A percentile compares a stretch with the other conserved stretches of the same genome.
Conservation (phyloP, 2,329 filamentous ascomycete species). For the Amylocarpus encephaloides region DNA sequence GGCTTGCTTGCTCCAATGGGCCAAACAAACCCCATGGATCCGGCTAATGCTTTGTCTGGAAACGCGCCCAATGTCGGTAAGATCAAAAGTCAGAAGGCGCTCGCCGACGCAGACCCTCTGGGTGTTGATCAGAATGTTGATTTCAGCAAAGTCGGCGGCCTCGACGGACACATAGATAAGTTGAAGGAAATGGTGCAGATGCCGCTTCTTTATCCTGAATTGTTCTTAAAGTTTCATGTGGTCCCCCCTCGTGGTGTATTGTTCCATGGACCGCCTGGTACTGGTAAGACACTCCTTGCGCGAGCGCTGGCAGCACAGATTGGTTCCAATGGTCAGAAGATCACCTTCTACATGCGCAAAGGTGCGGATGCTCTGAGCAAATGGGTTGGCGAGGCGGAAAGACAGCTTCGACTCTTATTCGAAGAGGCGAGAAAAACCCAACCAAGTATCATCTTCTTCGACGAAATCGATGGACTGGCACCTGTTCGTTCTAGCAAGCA, state of each 20-base stretch:
- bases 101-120: slow-evolving; percentile 90
- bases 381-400: slow-evolving; percentile 97
- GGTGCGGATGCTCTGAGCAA: slow-evolving; percentile 96
- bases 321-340: slow-evolving; percentile 82
- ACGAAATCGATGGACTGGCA: slow-evolving; percentile 95
- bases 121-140: slow-evolving; percentile 89
- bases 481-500: slow-evolving; percentile 96
- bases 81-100: slow-evolving; percentile 83
- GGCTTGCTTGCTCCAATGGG: slow-evolving; percentile 44
- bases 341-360: slow-evolving; percentile 99
- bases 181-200: slow-evolving; percentile 98
- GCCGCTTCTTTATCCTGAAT: slow-evolving; percentile 87
- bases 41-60: slow-evolving; percentile 48
- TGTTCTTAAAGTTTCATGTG: slow-evolving; percentile 86
- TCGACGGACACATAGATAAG: slow-evolving; percentile 91
- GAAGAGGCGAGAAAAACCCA: slow-evolving; percentile 94
- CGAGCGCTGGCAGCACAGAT: slow-evolving; percentile 88
- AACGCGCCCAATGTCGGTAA: slow-evolving; percentile 82
- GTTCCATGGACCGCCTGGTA: slow-evolving; percentile 95
- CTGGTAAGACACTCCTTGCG: slow-evolving; percentile 90
- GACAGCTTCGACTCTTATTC: slow-evolving; percentile 86
- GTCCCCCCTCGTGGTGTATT: slow-evolving; percentile 91
- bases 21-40: slow-evolving; percentile 51
- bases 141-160: slow-evolving; percentile 87
- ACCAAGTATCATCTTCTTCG: slow-evolving; percentile 98